A percentile compares a stretch with the other conserved stretches of the same genome.
These are phyloP conservation scores for Botryotinia convoluta DNA, from an alignment of 2,329 filamentous ascomycete genomes.

Conservation along the genomic window DNA sequence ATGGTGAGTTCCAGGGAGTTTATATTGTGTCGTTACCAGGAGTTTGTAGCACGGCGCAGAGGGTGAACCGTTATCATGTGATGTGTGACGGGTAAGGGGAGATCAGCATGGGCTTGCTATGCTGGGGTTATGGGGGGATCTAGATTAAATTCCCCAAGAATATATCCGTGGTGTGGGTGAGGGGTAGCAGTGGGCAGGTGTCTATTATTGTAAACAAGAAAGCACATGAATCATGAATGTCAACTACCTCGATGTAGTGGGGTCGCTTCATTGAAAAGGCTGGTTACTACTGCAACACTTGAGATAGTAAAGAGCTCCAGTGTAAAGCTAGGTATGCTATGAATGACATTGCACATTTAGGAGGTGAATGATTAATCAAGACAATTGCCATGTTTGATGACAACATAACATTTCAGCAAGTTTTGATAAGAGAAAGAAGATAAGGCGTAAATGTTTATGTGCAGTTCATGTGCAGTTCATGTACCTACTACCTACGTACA, in stretches of 20 bases:
- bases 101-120: not conserved
- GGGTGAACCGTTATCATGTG: not conserved
- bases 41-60: slow-evolving; percentile 11
- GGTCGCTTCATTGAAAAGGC: not conserved
- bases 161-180: not conserved
- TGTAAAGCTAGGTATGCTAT: not conserved
- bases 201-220: not conserved
- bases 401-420: not conserved
- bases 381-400: not conserved
- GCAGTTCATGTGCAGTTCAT: not conserved
- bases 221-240: not conserved
- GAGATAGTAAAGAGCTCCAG: not conserved
- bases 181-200: not conserved
- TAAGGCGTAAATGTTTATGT: not conserved
- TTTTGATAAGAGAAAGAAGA: not conserved
- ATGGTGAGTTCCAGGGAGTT: not conserved
- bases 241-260: not conserved
- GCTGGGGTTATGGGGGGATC: not conserved
- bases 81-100: not conserved
- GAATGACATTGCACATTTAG: not conserved
- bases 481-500: not conserved
- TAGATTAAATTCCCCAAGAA: not conserved
- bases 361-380: not conserved
- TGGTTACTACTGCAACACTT: not conserved
- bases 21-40: not conserved